Evolutionary conservation across 2,329 filamentous ascomycete species (phyloP).

Genomic region (Elsinoe arachidis): DNA sequence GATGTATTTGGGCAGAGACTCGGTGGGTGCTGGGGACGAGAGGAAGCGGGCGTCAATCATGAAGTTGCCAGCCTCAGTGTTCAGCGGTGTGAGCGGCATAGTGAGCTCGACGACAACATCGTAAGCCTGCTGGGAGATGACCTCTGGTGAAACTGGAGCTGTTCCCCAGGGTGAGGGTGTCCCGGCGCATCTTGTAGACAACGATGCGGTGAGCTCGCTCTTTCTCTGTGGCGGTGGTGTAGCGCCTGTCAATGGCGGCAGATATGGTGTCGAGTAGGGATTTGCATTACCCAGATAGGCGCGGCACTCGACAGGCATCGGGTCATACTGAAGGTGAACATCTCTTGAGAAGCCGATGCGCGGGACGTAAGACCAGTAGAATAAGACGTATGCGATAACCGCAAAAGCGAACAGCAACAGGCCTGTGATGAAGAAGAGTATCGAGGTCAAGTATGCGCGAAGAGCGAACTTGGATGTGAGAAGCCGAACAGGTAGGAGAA

Average conservation of each 20-base stretch:
- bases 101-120: conserved; percentile 68
- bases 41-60: conserved; percentile 78
- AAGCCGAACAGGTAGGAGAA: conserved; percentile 46
- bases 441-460: conserved; percentile 54
- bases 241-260: background rate
- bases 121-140: conserved; percentile 70
- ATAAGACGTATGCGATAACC: conserved; percentile 53
- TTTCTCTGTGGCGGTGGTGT: conserved; percentile 2
- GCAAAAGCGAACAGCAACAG: conserved; percentile 50
- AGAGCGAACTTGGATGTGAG: conserved; percentile 54
- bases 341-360: conserved; percentile 53
- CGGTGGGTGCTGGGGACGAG: conserved; percentile 11
- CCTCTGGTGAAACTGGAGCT: conserved; percentile 39
- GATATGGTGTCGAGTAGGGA: background rate
- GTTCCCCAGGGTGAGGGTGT: conserved; percentile 43
- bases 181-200: conserved; percentile 1
- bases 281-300: background rate
- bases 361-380: conserved; percentile 62
- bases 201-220: background rate
- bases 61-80: conserved; percentile 77
- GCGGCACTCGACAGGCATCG: conserved; percentile 17
- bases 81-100: conserved; percentile 68
- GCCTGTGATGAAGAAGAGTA: conserved; percentile 46
- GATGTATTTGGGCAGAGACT: conserved; percentile 1
- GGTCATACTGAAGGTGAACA: conserved; percentile 59